phyloP scores from a whole-genome alignment of 768 basidiomycete species.

The Ramaria sp. region DNA sequence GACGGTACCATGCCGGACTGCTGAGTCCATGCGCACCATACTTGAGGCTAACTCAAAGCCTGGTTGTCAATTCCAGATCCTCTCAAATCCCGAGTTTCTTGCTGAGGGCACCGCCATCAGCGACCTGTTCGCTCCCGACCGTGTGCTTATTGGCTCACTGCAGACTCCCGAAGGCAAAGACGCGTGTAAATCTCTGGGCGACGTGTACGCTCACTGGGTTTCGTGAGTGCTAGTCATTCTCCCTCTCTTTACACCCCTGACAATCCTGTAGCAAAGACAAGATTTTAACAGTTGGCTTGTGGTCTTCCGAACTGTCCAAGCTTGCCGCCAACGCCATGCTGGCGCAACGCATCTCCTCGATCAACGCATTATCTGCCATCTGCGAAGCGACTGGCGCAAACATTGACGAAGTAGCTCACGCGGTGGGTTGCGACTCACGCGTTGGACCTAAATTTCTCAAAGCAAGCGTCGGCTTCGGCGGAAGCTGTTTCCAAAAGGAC shows the following conservation, averaged over 20 bases:
- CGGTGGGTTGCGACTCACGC: constrained; percentile 87
- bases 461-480: constrained; percentile 93
- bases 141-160: constrained; percentile 94
- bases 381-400: constrained; percentile 98
- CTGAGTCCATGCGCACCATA: constrained; percentile 98
- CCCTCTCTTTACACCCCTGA: not conserved
- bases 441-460: constrained; percentile 94
- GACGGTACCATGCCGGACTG: constrained; percentile 96
- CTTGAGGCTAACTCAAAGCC: constrained; percentile 96
- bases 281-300: constrained; percentile 90
- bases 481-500: constrained; percentile 99
- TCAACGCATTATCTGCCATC: constrained; percentile 97
- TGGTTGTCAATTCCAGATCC: constrained; percentile 88
- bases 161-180: constrained; percentile 76
- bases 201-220: constrained; percentile 96
- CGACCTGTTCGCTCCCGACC: constrained; percentile 85
- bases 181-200: constrained; percentile 65
- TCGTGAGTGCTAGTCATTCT: constrained; percentile 44
- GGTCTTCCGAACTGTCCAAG: constrained; percentile 98
- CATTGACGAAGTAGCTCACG: constrained; percentile 94
- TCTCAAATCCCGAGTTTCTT: constrained; percentile 98
- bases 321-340: constrained; percentile 99
- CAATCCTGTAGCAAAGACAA: constrained; percentile 43
- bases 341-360: constrained; percentile 95
- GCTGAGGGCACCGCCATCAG: constrained; percentile 95